Evolutionary conservation across 176 grass and related monocot genomes (phyloP).

Genomic region (Musa beccarii): DNA sequence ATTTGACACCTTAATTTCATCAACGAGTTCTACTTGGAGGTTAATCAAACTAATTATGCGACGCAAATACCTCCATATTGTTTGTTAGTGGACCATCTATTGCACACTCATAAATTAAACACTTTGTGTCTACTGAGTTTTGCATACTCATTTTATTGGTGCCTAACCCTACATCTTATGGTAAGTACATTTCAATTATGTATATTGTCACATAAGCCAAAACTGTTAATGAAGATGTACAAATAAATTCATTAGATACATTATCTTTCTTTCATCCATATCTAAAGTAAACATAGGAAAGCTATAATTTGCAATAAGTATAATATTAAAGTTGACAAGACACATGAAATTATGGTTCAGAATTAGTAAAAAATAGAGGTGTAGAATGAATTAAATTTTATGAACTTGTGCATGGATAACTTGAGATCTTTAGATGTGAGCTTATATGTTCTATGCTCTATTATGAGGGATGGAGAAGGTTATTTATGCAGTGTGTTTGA

Average conservation of each 20-base stretch:
- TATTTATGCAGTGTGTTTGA: neutral
- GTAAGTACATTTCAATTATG: too few species aligned
- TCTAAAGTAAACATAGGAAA: neutral
- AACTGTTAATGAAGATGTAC: too few species aligned
- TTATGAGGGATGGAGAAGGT: neutral
- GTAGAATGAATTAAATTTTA: neutral
- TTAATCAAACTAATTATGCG: neutral
- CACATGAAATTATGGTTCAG: neutral
- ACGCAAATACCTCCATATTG: neutral
- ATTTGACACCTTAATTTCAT: neutral
- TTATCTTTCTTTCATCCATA: too few species aligned
- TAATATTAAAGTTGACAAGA: neutral
- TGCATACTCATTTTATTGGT: neutral
- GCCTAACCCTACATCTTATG: too few species aligned
- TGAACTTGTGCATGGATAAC: neutral
- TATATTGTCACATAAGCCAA: too few species aligned
- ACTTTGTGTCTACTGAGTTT: neutral
- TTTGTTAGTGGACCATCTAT: neutral
- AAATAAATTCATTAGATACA: too few species aligned
- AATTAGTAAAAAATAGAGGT: neutral
- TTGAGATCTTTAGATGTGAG: neutral
- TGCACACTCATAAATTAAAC: neutral
- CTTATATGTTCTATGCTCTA: neutral
- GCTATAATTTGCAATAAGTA: neutral
- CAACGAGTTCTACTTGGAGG: neutral